Base-by-base conservation (phyloP, 768 basidiomycete species). In the Boletus sensibilis region DNA sequence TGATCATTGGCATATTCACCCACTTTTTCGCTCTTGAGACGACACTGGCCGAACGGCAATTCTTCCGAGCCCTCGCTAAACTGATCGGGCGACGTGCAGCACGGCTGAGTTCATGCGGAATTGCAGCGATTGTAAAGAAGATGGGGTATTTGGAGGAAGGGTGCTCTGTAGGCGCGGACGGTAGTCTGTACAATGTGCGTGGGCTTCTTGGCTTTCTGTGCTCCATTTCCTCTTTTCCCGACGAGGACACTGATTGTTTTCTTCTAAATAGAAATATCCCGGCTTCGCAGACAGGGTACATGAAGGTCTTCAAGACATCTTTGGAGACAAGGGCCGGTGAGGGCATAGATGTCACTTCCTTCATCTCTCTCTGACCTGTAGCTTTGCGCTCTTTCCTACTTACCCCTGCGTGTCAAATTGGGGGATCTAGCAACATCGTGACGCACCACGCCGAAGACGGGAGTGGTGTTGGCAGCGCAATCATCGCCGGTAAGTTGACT, bases 11-110 rank as follows among this genome's bases (percentile, higher is more conserved):
- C 45, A 93, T 99, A 65, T 98, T 99, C 77, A 85, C 89, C 8
- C 92, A 98, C 78, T 98, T 98, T 80, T 98, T 94, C 69, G 91
- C 90, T 38, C 78, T 98, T 41, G 95, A 98, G 76, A 98, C 97
- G 25, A 98, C 96, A 1, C 80, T 95, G 29, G 92, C 93, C 8
- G 96, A 99, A 74, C 88, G 96, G 25, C 91, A 96, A 68, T 98
- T 99, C 80, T 96, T 99, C 89, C 86, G 92, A 49, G 88, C 92
- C 3, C 84, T 98, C 37, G 92, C 96, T 1, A 88, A 88, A 66
- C 80, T 97, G 50, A 91, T 95, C 39, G 93, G 93, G 23, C 81
- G 88, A 31, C 86, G 96, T 21, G 92, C 96, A 0, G 97, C 96
- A 12, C 79, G 96, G 20, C 74, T 98, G 38, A 94, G 91, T 39